A percentile compares a stretch with the other conserved stretches of the same genome.
These are phyloP conservation scores for Larix kaempferi DNA, from an alignment of 75 land plant species.

Conservation along the genomic window DNA sequence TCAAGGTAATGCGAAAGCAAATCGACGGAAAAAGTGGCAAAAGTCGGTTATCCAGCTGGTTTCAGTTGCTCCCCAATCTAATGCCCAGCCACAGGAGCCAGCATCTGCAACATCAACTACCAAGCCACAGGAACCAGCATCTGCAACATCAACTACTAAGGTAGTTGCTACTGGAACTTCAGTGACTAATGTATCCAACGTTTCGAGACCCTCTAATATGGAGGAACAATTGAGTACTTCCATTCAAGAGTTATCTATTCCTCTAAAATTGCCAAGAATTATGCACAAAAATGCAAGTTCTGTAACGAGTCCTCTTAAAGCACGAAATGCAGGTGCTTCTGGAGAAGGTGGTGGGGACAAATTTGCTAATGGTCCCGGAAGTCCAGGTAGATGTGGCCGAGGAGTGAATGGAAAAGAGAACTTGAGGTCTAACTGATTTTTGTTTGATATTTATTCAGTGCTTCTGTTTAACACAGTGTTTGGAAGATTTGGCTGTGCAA, in stretches of 20 bases:
- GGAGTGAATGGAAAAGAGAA: slow-evolving; percentile 54
- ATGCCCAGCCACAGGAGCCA: slow-evolving; percentile 6
- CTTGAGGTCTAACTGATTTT: neutral
- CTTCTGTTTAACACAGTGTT: too few relatives aligned
- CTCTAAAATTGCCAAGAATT: slow-evolving; percentile 50
- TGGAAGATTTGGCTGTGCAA: too few relatives aligned
- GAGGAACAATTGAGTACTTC: neutral
- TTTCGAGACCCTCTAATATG: neutral
- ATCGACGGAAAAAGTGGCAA: slow-evolving; percentile 59
- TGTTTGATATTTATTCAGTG: too few relatives aligned
- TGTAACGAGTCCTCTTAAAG: slow-evolving; percentile 25
- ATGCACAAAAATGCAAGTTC: slow-evolving; percentile 24
- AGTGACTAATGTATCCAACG: neutral
- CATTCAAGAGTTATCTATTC: slow-evolving; percentile 21
- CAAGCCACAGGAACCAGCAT: slow-evolving; percentile 1
- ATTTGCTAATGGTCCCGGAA: slow-evolving; percentile 13
- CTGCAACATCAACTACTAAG: neutral
- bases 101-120: neutral
- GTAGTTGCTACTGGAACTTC: neutral
- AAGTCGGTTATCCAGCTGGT: slow-evolving; percentile 65
- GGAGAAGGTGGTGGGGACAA: slow-evolving; percentile 15
- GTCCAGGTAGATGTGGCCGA: slow-evolving; percentile 21
- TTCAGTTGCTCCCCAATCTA: slow-evolving; percentile 13
- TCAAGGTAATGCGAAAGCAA: slow-evolving; percentile 21
- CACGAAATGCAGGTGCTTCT: slow-evolving; percentile 26